Percentiles rank a stretch among this genome's conserved stretches.
Evolutionary conservation across 108 stramenopile species (phyloP).

Genomic region (Cylindrotheca closterium): DNA sequence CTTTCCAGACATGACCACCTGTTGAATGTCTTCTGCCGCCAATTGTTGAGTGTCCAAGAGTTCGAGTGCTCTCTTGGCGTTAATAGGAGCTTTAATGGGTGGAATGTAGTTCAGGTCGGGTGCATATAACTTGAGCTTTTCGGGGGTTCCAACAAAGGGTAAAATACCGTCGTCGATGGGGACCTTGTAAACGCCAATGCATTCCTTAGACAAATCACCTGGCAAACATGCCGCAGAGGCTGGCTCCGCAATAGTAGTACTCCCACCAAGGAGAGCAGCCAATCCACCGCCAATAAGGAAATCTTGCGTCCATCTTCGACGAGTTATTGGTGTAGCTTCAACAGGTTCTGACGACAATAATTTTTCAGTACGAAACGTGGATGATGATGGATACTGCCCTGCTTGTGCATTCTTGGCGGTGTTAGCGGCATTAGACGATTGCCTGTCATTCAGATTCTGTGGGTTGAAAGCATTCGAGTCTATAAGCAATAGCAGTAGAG

Average conservation of each 20-base stretch:
- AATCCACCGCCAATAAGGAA: neutral
- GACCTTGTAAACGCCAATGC: constrained; percentile 85
- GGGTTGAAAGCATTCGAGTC: too few species aligned
- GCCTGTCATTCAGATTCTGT: too few species aligned
- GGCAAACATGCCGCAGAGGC: constrained; percentile 64
- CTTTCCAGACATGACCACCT: constrained; percentile 50
- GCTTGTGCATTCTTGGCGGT: too few species aligned
- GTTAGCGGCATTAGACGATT: too few species aligned
- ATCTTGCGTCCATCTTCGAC: neutral
- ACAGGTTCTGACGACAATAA: too few species aligned
- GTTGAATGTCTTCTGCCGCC: constrained; percentile 33
- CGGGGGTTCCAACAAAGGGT: constrained; percentile 56
- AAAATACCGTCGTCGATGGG: constrained; percentile 59
- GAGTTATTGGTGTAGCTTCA: too few species aligned
- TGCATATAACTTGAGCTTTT: constrained; percentile 54
- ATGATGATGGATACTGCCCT: too few species aligned
- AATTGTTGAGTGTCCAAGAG: constrained; percentile 35
- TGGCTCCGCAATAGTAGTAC: neutral
- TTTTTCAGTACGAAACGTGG: too few species aligned
- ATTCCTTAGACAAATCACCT: constrained; percentile 62
- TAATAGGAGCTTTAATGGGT: constrained; percentile 43
- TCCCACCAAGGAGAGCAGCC: neutral
- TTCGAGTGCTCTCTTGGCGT: constrained; percentile 36
- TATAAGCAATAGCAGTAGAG: too few species aligned
- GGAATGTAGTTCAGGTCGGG: constrained; percentile 73